These are phyloP conservation scores for Calonectria honghensis DNA, from an alignment of 2,329 filamentous ascomycete genomes.

Conservation along the genomic window DNA sequence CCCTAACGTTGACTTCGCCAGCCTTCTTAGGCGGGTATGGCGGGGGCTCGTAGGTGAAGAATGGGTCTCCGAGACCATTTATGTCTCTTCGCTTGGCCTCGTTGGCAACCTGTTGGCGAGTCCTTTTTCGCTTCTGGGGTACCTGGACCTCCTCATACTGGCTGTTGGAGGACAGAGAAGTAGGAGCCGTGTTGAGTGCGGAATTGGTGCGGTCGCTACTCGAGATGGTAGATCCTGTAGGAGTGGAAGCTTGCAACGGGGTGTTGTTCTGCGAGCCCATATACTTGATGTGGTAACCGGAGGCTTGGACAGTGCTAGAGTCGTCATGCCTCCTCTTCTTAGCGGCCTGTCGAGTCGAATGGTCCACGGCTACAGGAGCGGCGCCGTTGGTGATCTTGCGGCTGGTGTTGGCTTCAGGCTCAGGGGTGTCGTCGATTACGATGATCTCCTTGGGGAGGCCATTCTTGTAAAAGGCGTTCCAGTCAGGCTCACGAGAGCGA, in stretches of 20 bases:
- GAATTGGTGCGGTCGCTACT: slow-evolving; percentile 91
- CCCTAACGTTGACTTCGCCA: slow-evolving; percentile 81
- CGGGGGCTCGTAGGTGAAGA: slow-evolving; percentile 88
- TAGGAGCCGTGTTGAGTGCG: slow-evolving; percentile 87
- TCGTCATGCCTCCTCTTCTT: slow-evolving; percentile 85
- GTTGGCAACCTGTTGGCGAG: slow-evolving; percentile 86
- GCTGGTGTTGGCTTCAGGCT: slow-evolving; percentile 68
- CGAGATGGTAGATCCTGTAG: slow-evolving; percentile 83
- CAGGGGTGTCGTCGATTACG: slow-evolving; percentile 85
- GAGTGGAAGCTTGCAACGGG: slow-evolving; percentile 79
- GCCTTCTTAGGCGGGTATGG: slow-evolving; percentile 93
- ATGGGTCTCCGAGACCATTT: slow-evolving; percentile 81
- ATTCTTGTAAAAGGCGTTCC: slow-evolving; percentile 88
- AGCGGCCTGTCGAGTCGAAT: slow-evolving; percentile 68
- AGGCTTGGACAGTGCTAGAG: slow-evolving; percentile 71
- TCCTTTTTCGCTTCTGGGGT: slow-evolving; percentile 94
- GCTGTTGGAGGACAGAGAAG: slow-evolving; percentile 80
- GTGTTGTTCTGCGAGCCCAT: slow-evolving; percentile 83
- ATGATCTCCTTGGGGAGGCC: slow-evolving; percentile 90
- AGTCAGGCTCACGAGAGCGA: slow-evolving; percentile 81
- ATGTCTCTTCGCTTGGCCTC: slow-evolving; percentile 87
- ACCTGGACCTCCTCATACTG: slow-evolving; percentile 79
- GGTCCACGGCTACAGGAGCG: slow-evolving; percentile 56
- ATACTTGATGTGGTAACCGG: slow-evolving; percentile 83
- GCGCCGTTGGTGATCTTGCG: slow-evolving; percentile 62